phyloP scores from a whole-genome alignment of 768 basidiomycete genomes.

The Hebeloma cylindrosporum region DNA sequence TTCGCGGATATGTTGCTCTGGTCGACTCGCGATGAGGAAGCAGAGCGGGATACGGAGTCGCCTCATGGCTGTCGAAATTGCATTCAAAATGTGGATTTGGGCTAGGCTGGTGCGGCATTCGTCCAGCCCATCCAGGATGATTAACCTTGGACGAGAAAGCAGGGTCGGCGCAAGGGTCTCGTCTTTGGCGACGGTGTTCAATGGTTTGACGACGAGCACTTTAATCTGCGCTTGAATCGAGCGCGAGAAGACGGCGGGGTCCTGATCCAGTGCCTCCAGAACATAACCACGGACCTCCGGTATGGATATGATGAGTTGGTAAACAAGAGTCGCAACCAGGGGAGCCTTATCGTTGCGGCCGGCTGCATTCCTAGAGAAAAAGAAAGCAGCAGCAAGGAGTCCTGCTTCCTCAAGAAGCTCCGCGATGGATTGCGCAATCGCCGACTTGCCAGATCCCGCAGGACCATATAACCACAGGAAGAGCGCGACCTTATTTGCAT shows the following conservation, averaged over 20 bases:
- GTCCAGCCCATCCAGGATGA: slow-evolving; percentile 14
- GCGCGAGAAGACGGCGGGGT: slow-evolving; percentile 7
- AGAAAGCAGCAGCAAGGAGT: slow-evolving; percentile 7
- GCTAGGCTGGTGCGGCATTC: slow-evolving; percentile 5
- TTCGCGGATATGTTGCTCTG: slow-evolving; percentile 6
- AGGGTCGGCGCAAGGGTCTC: not conserved
- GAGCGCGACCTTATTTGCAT: no score
- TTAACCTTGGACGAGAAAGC: slow-evolving; percentile 4
- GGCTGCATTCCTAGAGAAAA: slow-evolving; percentile 5
- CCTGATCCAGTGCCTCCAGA: not conserved
- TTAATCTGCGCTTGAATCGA: slow-evolving; percentile 3
- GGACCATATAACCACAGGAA: slow-evolving; percentile 12
- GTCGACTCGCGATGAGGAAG: slow-evolving; percentile 7
- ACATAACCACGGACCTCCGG: slow-evolving; percentile 3
- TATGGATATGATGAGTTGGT: slow-evolving; percentile 9
- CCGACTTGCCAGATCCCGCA: slow-evolving; percentile 11
- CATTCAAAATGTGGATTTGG: slow-evolving; percentile 5
- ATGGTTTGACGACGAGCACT: slow-evolving; percentile 5
- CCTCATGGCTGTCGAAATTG: not conserved
- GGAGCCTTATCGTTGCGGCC: not conserved
- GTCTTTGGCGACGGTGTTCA: not conserved
- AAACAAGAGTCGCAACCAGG: slow-evolving; percentile 10
- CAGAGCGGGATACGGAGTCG: not conserved
- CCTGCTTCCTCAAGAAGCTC: not conserved
- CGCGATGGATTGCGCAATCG: slow-evolving; percentile 6